Evolutionary conservation across 305 asterid species (phyloP).

Genomic region (Fraxinus paxiana): DNA sequence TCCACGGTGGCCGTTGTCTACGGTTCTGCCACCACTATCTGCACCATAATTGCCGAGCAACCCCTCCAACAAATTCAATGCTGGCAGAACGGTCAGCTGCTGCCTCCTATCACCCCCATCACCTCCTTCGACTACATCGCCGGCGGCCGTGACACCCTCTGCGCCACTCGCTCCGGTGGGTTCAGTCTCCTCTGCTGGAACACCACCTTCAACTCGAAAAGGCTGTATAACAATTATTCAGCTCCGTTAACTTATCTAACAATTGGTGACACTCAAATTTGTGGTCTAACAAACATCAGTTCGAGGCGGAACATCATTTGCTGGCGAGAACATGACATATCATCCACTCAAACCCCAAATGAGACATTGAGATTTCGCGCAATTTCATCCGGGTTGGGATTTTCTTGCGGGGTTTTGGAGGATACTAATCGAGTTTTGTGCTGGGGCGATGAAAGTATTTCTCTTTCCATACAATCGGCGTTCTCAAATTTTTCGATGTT

Average conservation of each 20-base stretch:
- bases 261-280: constrained; percentile 70
- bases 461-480: constrained; percentile 38
- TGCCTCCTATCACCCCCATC: constrained; percentile 31
- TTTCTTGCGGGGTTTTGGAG: constrained; percentile 63
- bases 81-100: constrained; percentile 47
- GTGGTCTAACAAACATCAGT: constrained; percentile 43
- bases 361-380: constrained; percentile 26
- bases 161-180: constrained; percentile 75
- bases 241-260: constrained; percentile 42
- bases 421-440: constrained; percentile 40
- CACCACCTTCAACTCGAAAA: constrained; percentile 46
- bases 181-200: constrained; percentile 69
- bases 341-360: constrained; percentile 18
- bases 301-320: constrained; percentile 37
- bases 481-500: constrained; percentile 49
- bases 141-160: constrained; percentile 64
- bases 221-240: constrained; percentile 45
- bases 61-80: constrained; percentile 65
- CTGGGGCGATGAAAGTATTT: constrained; percentile 49
- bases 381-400: constrained; percentile 69
- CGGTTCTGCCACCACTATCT: constrained; percentile 59
- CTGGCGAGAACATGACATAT: constrained; percentile 52
- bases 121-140: constrained; percentile 69
- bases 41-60: constrained; percentile 55
- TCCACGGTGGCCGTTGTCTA: constrained; percentile 69